These are phyloP conservation scores for Sclerotinia glacialis DNA, from an alignment of 2,329 filamentous ascomycete genomes.

Conservation along the genomic window DNA sequence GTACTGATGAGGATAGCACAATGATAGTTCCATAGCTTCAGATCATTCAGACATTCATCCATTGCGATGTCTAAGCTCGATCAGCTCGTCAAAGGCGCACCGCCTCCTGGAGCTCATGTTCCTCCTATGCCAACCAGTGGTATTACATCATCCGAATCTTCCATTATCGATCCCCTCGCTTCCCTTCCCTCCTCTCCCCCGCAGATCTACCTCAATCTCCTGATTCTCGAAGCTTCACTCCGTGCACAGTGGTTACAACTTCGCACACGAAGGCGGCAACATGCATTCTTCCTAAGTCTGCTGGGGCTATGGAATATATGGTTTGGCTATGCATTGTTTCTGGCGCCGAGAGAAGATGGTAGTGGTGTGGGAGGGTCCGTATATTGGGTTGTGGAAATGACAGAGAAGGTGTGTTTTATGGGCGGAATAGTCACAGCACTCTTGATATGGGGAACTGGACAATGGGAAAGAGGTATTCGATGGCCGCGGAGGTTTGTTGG, in stretches of 20 bases:
- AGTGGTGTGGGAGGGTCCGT: constrained; percentile 86
- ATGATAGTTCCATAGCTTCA: constrained; percentile 29
- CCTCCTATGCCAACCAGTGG: constrained; percentile 41
- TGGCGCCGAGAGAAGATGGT: constrained; percentile 94
- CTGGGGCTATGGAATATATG: constrained; percentile 76
- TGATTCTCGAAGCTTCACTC: constrained; percentile 92
- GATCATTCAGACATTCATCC: constrained; percentile 20
- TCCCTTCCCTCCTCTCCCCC: constrained; percentile 41
- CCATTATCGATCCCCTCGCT: constrained; percentile 38
- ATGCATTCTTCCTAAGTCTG: constrained; percentile 85
- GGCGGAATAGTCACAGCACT: constrained; percentile 83
- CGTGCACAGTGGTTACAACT: constrained; percentile 91
- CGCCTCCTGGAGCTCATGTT: constrained; percentile 54
- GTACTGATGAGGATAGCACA: constrained; percentile 9
- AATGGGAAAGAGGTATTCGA: constrained; percentile 91
- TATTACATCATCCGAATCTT: constrained; percentile 38
- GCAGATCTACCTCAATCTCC: constrained; percentile 89
- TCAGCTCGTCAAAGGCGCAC: constrained; percentile 88
- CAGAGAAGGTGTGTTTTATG: constrained; percentile 87
- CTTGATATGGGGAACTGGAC: constrained; percentile 89
- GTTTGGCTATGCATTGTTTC: constrained; percentile 87
- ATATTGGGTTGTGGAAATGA: constrained; percentile 92
- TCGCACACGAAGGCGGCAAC: constrained; percentile 81
- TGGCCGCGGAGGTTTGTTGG: constrained; percentile 92
- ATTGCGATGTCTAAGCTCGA: constrained; percentile 49